Conservation (phyloP, 2,329 filamentous ascomycete species). For the Apiospora malaysiana region DNA sequence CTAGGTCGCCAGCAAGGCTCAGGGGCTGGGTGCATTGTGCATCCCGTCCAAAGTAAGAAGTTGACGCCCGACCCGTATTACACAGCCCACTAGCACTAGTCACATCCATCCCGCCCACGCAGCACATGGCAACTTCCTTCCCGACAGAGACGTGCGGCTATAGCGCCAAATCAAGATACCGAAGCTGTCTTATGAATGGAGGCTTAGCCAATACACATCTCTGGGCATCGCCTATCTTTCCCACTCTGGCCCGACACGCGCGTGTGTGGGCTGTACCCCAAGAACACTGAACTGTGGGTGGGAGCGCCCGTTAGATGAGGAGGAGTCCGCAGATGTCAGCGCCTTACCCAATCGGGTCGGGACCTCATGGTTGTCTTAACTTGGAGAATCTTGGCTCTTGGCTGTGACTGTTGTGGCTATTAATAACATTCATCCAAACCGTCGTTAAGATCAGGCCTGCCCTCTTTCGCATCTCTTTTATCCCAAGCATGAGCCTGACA, state of each 20-base stretch:
- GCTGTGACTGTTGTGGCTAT: background rate
- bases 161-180: background rate
- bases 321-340: background rate
- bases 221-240: background rate
- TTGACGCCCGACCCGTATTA: background rate
- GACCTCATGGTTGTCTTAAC: background rate
- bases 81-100: background rate
- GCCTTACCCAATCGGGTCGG: background rate
- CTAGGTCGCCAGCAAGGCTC: background rate
- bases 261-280: background rate
- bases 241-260: background rate
- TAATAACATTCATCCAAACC: background rate
- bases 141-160: background rate
- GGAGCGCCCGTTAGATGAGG: background rate
- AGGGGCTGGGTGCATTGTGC: background rate
- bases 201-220: slow-evolving; percentile 18
- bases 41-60: background rate
- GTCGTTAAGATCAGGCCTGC: background rate
- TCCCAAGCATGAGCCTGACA: slow-evolving; percentile 21
- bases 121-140: background rate
- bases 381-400: background rate
- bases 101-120: background rate
- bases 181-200: slow-evolving; percentile 24
- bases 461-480: background rate
- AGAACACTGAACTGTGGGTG: background rate